phyloP scores from a whole-genome alignment of 2,329 filamentous ascomycete species.

The Macrophomina phaseolina region DNA sequence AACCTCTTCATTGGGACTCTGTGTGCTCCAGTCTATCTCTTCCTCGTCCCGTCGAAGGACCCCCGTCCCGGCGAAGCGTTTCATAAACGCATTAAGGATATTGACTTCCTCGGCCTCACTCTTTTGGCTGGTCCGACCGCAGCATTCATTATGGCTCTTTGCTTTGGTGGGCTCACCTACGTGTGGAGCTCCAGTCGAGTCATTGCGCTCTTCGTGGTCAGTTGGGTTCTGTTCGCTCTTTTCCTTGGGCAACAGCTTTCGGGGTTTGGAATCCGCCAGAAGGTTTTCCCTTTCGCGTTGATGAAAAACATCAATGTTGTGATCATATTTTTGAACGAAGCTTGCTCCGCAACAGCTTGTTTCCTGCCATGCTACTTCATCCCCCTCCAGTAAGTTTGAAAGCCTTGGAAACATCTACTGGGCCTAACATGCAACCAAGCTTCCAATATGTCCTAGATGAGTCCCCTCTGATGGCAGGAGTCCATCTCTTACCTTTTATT shows the following conservation, averaged over 20 bases:
- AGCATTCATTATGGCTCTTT: conserved; percentile 55
- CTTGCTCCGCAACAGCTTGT: conserved; percentile 30
- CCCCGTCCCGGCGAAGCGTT: conserved; percentile 21
- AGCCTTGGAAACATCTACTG: not conserved
- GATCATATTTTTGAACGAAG: not conserved
- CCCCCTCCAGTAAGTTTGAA: conserved; percentile 33
- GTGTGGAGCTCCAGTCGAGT: conserved; percentile 52
- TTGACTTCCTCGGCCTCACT: conserved; percentile 26
- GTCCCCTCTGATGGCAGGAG: not conserved
- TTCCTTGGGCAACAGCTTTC: conserved; percentile 40
- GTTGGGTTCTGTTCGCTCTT: conserved; percentile 48
- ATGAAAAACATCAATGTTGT: conserved; percentile 3
- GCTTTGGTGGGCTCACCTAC: conserved; percentile 58
- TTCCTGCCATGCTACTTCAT: conserved; percentile 44
- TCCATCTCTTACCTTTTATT: conserved; percentile 18
- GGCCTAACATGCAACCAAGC: not conserved
- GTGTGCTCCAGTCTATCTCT: not conserved
- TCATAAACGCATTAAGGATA: not conserved
- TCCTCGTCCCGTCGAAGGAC: not conserved
- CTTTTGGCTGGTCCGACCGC: conserved; percentile 51
- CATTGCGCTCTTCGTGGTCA: conserved; percentile 55
- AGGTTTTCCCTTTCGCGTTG: conserved; percentile 4
- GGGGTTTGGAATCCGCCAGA: conserved; percentile 1
- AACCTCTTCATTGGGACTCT: conserved; percentile 14
- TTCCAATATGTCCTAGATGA: conserved; percentile 17